A percentile compares a stretch with the other conserved stretches of the same genome.
Conservation (phyloP, 148 eudicot genomes). For the Hydrangea macrophylla region DNA sequence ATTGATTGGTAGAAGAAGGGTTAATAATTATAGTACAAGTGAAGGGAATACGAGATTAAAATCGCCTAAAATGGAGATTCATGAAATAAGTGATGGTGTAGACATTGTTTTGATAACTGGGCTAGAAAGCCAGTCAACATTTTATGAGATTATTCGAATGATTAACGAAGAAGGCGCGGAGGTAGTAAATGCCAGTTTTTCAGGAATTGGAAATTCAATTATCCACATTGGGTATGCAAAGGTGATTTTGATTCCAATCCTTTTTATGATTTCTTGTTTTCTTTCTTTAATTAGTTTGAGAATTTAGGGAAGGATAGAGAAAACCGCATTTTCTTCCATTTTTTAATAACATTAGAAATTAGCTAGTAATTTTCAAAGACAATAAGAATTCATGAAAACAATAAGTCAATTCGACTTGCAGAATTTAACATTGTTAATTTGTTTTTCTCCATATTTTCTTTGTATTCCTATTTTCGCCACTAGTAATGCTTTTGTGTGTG, state of each 20-base stretch:
- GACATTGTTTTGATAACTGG: constrained; percentile 41
- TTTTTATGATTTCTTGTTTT: neutral
- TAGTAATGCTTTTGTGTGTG: no score
- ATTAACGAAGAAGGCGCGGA: constrained; percentile 54
- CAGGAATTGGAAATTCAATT: constrained; percentile 36
- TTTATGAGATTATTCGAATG: constrained; percentile 41
- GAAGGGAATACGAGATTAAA: neutral
- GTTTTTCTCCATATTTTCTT: no score
- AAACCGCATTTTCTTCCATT: no score
- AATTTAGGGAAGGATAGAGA: no score
- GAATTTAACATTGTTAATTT: no score
- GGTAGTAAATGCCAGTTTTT: constrained; percentile 55
- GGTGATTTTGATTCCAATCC: constrained; percentile 22
- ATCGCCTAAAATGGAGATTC: constrained; percentile 44
- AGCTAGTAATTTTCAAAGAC: no score
- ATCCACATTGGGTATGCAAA: constrained; percentile 55
- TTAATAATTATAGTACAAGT: neutral
- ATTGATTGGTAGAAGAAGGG: constrained; percentile 3
- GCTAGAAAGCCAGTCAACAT: constrained; percentile 36
- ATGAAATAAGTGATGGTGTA: constrained; percentile 33
- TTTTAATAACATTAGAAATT: no score
- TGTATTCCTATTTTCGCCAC: no score
- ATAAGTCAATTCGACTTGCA: no score
- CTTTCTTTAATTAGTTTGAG: no score
- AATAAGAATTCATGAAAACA: no score